Evolutionary conservation across 2,329 filamentous ascomycete genomes (phyloP).

Genomic region (Colletotrichum lupini): DNA sequence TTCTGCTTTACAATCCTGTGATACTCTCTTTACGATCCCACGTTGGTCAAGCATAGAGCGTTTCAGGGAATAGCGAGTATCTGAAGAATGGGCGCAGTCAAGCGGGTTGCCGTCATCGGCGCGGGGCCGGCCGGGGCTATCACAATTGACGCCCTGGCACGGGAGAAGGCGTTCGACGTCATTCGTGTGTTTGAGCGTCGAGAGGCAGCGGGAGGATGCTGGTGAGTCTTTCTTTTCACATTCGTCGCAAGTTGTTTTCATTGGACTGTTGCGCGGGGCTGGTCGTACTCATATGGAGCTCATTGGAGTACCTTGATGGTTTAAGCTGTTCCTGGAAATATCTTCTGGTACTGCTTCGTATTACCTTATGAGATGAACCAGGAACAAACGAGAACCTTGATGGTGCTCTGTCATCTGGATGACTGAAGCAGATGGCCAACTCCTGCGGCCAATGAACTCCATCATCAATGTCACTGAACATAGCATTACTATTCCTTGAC

Average conservation of each 20-base stretch:
- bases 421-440: background rate
- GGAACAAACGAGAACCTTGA: background rate
- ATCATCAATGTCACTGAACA: background rate
- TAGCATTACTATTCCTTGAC: no score
- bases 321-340: background rate
- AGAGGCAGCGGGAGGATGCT: slow-evolving; percentile 69
- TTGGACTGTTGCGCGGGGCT: background rate
- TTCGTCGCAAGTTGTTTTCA: background rate
- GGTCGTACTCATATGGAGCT: background rate
- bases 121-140: slow-evolving; percentile 71
- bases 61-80: background rate
- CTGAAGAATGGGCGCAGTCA: slow-evolving; percentile 37
- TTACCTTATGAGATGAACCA: no score
- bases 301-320: slow-evolving; percentile 13
- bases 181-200: slow-evolving; percentile 72
- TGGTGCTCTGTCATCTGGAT: background rate
- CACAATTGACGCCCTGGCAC: slow-evolving; percentile 67
- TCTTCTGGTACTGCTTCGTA: no score
- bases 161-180: slow-evolving; percentile 67
- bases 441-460: background rate
- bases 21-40: background rate
- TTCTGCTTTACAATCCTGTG: background rate
- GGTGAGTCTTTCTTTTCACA: slow-evolving; percentile 53
- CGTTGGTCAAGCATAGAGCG: background rate
- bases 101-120: slow-evolving; percentile 68